phyloP scores from a whole-genome alignment of 2,329 filamentous ascomycete genomes.

The Fusarium sp. region DNA sequence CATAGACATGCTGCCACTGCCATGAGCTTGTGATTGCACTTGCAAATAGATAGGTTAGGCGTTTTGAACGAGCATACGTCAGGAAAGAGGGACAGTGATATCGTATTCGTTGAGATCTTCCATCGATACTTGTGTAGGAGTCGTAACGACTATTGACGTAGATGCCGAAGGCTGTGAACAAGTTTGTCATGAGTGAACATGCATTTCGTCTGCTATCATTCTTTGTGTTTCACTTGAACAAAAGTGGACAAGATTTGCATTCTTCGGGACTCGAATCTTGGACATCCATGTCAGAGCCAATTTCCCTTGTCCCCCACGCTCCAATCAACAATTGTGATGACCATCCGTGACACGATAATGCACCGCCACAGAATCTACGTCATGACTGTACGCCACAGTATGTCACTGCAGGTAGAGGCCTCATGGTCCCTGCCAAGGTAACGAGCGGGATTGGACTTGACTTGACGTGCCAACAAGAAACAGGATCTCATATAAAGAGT shows the following conservation, averaged over 20 bases:
- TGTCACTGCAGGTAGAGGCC: constrained; percentile 31
- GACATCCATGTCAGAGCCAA: constrained; percentile 3
- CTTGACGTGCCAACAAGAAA: constrained; percentile 19
- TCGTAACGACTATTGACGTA: constrained; percentile 24
- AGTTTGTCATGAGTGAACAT: not conserved
- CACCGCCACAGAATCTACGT: constrained; percentile 48
- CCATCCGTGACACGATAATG: constrained; percentile 12
- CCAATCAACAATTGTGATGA: constrained; percentile 12
- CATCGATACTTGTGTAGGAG: not conserved
- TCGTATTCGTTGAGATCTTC: not conserved
- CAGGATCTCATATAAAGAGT: constrained; percentile 39
- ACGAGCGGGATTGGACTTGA: constrained; percentile 27
- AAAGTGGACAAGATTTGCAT: constrained; percentile 22
- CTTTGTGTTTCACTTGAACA: constrained; percentile 25
- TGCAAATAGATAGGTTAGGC: too few relatives aligned
- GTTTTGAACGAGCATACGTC: not conserved
- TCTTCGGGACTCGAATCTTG: constrained; percentile 18
- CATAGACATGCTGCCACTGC: not conserved
- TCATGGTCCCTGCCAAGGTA: constrained; percentile 48
- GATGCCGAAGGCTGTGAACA: not conserved
- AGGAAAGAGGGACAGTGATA: not conserved
- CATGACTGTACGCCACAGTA: constrained; percentile 29
- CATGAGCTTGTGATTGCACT: not conserved
- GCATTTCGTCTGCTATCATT: constrained; percentile 1
- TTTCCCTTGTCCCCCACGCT: not conserved